Percentiles rank a stretch among this genome's conserved stretches.
Conservation (phyloP, 2,329 filamentous ascomycete genomes). For the Mollisiaceae sp. region DNA sequence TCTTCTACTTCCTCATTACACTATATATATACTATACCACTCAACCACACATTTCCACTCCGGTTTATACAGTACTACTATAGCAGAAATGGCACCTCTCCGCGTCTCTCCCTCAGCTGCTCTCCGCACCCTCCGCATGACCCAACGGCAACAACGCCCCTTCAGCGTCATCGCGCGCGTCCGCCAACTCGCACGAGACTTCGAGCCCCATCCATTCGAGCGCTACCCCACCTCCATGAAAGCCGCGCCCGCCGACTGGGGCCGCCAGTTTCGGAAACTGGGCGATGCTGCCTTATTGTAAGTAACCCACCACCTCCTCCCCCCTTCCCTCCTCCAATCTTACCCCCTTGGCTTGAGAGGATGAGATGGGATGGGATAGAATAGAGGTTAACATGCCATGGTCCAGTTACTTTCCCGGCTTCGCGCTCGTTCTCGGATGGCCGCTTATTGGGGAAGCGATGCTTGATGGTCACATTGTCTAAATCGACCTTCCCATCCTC, state of each 20-base stretch:
- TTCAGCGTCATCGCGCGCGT: conserved; percentile 29
- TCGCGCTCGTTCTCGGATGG: conserved; percentile 19
- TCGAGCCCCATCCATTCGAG: conserved; percentile 34
- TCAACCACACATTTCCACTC: conserved; percentile 8
- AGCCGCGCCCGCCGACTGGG: conserved; percentile 31
- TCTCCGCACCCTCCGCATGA: neutral
- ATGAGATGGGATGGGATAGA: neutral
- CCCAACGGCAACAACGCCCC: conserved; percentile 19
- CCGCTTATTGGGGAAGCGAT: conserved; percentile 16
- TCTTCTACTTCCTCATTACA: neutral
- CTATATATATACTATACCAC: neutral
- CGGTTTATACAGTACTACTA: neutral
- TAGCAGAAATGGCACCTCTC: conserved; percentile 15
- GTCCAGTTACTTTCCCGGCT: conserved; percentile 28
- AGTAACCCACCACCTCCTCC: conserved; percentile 5
- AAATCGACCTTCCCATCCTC: neutral
- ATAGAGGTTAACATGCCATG: neutral
- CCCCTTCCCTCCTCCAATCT: neutral
- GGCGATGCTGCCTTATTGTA: conserved; percentile 31
- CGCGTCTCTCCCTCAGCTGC: neutral
- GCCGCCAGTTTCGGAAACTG: conserved; percentile 20
- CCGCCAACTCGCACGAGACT: conserved; percentile 22
- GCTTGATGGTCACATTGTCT: conserved; percentile 12
- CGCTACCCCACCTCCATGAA: conserved; percentile 25
- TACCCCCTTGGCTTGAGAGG: no score